These are phyloP conservation scores for Antitrichia curtipendula DNA, from an alignment of 225 moss, liverwort and hornwort genomes.

Conservation along the genomic window DNA sequence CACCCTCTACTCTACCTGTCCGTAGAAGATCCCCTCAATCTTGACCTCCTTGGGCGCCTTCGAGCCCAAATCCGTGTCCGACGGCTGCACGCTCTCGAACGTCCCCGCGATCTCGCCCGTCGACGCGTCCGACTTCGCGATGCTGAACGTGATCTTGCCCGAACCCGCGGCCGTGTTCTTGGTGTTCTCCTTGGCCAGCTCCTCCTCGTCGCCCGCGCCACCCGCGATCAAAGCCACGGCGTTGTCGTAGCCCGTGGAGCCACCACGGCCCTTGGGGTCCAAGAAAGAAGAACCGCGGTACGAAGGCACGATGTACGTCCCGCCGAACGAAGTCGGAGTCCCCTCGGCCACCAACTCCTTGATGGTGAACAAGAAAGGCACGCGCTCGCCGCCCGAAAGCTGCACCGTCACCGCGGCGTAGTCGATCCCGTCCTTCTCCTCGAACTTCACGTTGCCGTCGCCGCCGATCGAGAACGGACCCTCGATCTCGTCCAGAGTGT, in stretches of 20 bases:
- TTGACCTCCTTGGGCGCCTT: slow-evolving; percentile 82
- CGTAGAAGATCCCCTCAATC: slow-evolving; percentile 76
- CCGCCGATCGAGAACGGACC: slow-evolving; percentile 26
- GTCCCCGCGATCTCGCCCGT: slow-evolving; percentile 64
- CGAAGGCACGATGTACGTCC: slow-evolving; percentile 61
- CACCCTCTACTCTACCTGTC: slow-evolving; percentile 41
- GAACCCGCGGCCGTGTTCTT: slow-evolving; percentile 53
- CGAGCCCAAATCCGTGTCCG: slow-evolving; percentile 77
- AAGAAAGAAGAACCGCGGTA: slow-evolving; percentile 86
- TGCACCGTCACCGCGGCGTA: slow-evolving; percentile 91
- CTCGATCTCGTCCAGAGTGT: slow-evolving; percentile 71
- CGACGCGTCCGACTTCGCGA: slow-evolving; percentile 26
- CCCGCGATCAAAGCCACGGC: slow-evolving; percentile 71
- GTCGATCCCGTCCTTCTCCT: slow-evolving; percentile 76
- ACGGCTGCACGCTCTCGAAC: slow-evolving; percentile 74
- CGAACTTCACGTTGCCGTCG: slow-evolving; percentile 52
- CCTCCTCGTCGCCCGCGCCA: slow-evolving; percentile 72
- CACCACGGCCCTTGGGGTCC: slow-evolving; percentile 91
- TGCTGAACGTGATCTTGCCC: slow-evolving; percentile 61
- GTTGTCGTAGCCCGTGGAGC: slow-evolving; percentile 76
- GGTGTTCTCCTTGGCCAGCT: slow-evolving; percentile 59
- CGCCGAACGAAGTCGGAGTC: slow-evolving; percentile 22
- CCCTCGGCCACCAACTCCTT: slow-evolving; percentile 72
- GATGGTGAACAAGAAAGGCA: slow-evolving; percentile 75
- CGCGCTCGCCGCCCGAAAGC: slow-evolving; percentile 78